A percentile compares a stretch with the other conserved stretches of the same genome.
phyloP scores from a whole-genome alignment of 495 filamentous ascomycete genomes.

The Daldinia vernicosa region DNA sequence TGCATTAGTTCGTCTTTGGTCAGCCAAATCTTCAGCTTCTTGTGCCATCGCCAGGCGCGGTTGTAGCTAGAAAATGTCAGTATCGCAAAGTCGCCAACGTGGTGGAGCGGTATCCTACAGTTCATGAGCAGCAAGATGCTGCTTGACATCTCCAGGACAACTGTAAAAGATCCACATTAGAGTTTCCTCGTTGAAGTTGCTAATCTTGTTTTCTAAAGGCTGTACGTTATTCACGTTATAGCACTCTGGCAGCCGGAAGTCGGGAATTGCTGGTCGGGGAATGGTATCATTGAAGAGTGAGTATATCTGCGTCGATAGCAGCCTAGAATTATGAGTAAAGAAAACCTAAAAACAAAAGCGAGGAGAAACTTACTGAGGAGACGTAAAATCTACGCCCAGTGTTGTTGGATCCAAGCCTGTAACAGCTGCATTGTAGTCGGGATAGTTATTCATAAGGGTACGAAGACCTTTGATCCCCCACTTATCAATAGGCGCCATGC shows the following conservation, averaged over 20 bases:
- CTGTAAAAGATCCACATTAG: slow-evolving; percentile 96
- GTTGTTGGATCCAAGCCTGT: slow-evolving; percentile 80
- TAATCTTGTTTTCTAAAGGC: slow-evolving; percentile 77
- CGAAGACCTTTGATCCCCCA: slow-evolving; percentile 84
- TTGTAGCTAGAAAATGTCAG: slow-evolving; percentile 50
- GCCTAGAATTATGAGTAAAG: slow-evolving; percentile 26
- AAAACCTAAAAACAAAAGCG: neutral
- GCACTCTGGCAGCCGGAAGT: slow-evolving; percentile 80
- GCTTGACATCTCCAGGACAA: slow-evolving; percentile 82
- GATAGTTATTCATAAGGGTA: slow-evolving; percentile 79
- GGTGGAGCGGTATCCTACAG: slow-evolving; percentile 58
- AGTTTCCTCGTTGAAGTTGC: slow-evolving; percentile 87
- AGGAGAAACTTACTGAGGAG: slow-evolving; percentile 70
- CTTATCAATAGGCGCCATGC: slow-evolving; percentile 82
- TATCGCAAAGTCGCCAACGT: slow-evolving; percentile 15
- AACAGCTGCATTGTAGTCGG: slow-evolving; percentile 77
- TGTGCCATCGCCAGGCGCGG: slow-evolving; percentile 94
- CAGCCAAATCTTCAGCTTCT: slow-evolving; percentile 86
- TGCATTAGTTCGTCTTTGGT: slow-evolving; percentile 83
- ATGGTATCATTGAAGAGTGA: slow-evolving; percentile 76
- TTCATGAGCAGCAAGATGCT: slow-evolving; percentile 84
- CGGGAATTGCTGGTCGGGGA: slow-evolving; percentile 76
- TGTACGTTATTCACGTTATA: slow-evolving; percentile 90
- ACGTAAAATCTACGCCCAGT: slow-evolving; percentile 81
- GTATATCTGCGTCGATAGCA: slow-evolving; percentile 59